A percentile compares a stretch with the other conserved stretches of the same genome.
Evolutionary conservation across 2,329 filamentous ascomycete species (phyloP).

Genomic region (Tolypocladium nubicola): DNA sequence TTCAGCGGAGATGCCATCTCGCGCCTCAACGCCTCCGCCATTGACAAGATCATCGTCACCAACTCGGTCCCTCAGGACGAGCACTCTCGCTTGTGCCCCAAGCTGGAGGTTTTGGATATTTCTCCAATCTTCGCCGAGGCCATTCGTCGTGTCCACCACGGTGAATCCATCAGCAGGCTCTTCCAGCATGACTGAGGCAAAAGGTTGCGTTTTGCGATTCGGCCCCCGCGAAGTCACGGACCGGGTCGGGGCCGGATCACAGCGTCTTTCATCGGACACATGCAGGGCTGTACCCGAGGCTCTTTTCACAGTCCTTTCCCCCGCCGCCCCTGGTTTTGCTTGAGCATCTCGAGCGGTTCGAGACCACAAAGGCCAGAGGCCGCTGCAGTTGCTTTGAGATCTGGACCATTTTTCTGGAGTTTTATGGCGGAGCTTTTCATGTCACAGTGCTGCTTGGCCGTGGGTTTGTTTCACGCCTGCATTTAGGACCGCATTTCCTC

Average conservation of each 20-base stretch:
- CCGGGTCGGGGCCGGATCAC: background rate
- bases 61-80: constrained; percentile 89
- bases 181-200: constrained; percentile 40
- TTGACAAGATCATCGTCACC: constrained; percentile 91
- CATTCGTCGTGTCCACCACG: constrained; percentile 91
- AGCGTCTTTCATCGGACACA: background rate
- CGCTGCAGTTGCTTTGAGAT: background rate
- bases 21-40: constrained; percentile 81
- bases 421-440: background rate
- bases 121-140: constrained; percentile 90
- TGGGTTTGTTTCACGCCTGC: background rate
- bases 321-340: background rate
- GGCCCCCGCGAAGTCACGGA: background rate
- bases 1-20: constrained; percentile 92
- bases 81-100: constrained; percentile 67
- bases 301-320: background rate
- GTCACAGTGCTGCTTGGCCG: background rate
- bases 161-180: constrained; percentile 92
- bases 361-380: background rate
- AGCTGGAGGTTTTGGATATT: constrained; percentile 84
- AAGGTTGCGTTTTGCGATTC: background rate
- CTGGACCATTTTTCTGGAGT: background rate
- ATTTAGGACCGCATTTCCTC: background rate
- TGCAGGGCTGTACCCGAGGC: background rate
- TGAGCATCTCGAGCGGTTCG: background rate